Base-by-base conservation (phyloP, 129 eudicot genomes). In the Centrapalus pauciflorus region DNA sequence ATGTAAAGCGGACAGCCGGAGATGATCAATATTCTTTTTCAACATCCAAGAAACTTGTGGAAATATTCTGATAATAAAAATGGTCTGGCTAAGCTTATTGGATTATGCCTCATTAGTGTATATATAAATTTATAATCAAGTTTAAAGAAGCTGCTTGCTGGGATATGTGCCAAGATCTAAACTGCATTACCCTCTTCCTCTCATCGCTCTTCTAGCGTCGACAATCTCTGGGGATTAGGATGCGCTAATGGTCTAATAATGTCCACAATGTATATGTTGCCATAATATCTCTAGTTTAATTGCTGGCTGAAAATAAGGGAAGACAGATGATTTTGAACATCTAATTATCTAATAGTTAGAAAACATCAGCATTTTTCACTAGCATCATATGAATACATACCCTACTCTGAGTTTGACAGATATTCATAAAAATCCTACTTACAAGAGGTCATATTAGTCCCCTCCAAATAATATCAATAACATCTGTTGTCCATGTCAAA, bases 251-350 rank as follows among this genome's bases (percentile, higher is more conserved):
- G 37, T 41, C 26, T 3, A 6, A 45, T 45, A 14, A 0, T 4
- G 52, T 45, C 16, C 52, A 45, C 55, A 40, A 14, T 43, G 23
- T 41, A 59, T 34, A 10, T 52, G 64, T 64, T 28, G 46, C 66
- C 27, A 45, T 10, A 16, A 14, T 45, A n/a, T 45, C 23, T 32
- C 49, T 61, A 35, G 50, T 35, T 61, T 61, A 37, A 20, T 61
- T 61, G 20, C 10, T 61, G 32, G 51, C 37, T 61, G n/a, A 25
- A n/a, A 20, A 61, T 12, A 17, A 9, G 7, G 20, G 14, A 64
- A 43, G 57, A 43, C 27, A 8, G 34, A 5, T 61, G 27, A 27
- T 9, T 9, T 45, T 16, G n/a, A 26, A 28, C n/a, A 24, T 64
- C 27, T 64, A 10, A 16, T 5, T 10, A 24, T 64, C 27, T 64